Conservation (phyloP, 2,329 filamentous ascomycete genomes). For the Cercospora zeae-maydis region DNA sequence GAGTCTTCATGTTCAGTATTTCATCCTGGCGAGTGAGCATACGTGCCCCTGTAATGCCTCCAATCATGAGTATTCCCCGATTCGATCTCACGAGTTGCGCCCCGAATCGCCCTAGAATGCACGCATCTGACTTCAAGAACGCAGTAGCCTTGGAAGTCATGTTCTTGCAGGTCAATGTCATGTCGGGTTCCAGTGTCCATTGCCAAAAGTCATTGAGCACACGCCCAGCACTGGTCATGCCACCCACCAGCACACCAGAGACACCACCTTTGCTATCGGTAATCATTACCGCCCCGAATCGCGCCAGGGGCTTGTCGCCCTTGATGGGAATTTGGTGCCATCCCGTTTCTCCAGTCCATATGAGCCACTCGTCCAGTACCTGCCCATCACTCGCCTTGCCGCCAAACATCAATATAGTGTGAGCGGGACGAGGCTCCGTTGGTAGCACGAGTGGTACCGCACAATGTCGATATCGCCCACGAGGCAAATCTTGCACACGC, state of each 20-base stretch:
- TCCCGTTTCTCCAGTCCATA: conserved; percentile 48
- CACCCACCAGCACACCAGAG: conserved; percentile 66
- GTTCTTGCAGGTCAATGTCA: conserved; percentile 39
- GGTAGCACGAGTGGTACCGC: conserved; percentile 48
- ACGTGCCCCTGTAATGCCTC: conserved; percentile 48
- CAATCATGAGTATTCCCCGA: conserved; percentile 50
- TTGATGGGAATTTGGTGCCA: conserved; percentile 48
- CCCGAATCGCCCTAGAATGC: conserved; percentile 47
- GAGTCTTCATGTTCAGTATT: conserved; percentile 44
- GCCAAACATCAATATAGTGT: conserved; percentile 45
- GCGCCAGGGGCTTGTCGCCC: conserved; percentile 42
- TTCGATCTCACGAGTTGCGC: conserved; percentile 49
- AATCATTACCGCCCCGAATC: conserved; percentile 58
- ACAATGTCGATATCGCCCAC: conserved; percentile 72
- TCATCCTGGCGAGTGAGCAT: conserved; percentile 52
- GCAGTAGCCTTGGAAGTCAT: conserved; percentile 26
- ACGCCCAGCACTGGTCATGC: conserved; percentile 62
- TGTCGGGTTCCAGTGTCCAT: conserved; percentile 51
- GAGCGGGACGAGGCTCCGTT: conserved; percentile 31
- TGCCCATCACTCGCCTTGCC: conserved; percentile 44
- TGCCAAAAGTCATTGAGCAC: conserved; percentile 61
- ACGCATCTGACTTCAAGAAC: conserved; percentile 29
- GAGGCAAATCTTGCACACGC: conserved; percentile 61
- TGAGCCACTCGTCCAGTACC: conserved; percentile 42
- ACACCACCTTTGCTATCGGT: conserved; percentile 34